These are phyloP conservation scores for Nitzschia inconspicua DNA, from an alignment of 108 stramenopile species.

Conservation along the genomic window DNA sequence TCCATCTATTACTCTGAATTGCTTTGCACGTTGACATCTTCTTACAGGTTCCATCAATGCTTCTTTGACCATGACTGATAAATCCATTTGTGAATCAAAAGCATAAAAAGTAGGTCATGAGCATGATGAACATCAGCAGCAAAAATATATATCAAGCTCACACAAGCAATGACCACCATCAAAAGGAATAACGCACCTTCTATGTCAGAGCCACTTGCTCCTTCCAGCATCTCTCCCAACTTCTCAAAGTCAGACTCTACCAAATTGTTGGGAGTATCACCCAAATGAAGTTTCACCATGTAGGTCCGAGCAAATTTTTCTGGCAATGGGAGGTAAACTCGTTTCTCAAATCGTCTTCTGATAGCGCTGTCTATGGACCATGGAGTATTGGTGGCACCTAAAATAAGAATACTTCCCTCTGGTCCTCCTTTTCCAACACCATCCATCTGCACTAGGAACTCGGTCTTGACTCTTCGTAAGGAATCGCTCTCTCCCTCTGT, in stretches of 20 bases:
- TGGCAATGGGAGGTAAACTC: constrained; percentile 98
- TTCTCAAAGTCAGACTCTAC: constrained; percentile 81
- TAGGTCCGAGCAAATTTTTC: constrained; percentile 78
- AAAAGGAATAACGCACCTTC: no score
- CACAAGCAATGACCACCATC: no score
- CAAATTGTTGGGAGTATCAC: constrained; percentile 87
- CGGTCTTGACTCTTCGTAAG: constrained; percentile 93
- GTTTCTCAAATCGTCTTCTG: constrained; percentile 97
- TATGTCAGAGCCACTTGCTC: constrained; percentile 94
- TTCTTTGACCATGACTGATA: constrained; percentile 95
- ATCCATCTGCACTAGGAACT: constrained; percentile 99
- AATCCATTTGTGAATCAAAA: no score
- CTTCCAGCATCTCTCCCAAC: constrained; percentile 79
- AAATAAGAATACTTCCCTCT: constrained; percentile 78
- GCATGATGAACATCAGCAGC: no score
- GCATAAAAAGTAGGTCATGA: no score
- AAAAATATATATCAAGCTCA: no score
- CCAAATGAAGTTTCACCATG: constrained; percentile 93
- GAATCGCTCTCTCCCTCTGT: constrained; percentile 92
- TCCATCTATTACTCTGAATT: constrained; percentile 64
- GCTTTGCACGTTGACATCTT: constrained; percentile 92
- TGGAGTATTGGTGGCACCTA: constrained; percentile 98
- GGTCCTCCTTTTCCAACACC: constrained; percentile 88
- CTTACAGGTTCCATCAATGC: constrained; percentile 97
- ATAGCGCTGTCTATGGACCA: constrained; percentile 99